A percentile compares a stretch with the other conserved stretches of the same genome.
Conservation (phyloP, 257 asterid genomes). For the Haberlea rhodopensis region DNA sequence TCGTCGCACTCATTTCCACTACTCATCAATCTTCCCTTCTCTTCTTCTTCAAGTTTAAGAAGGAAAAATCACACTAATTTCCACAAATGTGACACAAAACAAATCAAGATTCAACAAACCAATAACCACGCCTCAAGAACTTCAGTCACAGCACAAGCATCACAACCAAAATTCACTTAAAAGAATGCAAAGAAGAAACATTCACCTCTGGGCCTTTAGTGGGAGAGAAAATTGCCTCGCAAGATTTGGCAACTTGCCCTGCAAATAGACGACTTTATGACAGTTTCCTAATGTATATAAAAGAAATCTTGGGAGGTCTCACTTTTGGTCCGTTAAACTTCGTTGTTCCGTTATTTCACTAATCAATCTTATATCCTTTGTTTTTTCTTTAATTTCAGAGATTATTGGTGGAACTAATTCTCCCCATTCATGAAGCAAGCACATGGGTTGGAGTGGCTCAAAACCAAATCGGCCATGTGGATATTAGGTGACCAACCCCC, state of each 20-base stretch:
- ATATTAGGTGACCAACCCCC: slow-evolving; percentile 29
- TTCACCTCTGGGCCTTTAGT: slow-evolving; percentile 27
- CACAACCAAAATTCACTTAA: slow-evolving; percentile 6
- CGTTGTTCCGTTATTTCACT: not conserved
- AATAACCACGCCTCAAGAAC: slow-evolving; percentile 14
- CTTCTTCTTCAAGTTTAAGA: slow-evolving; percentile 21
- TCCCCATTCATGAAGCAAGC: slow-evolving; percentile 23
- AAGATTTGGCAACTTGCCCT: slow-evolving; percentile 17
- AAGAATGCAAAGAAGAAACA: slow-evolving; percentile 5
- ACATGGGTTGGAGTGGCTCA: slow-evolving; percentile 34
- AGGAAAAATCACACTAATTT: slow-evolving; percentile 8
- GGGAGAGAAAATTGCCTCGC: slow-evolving; percentile 21
- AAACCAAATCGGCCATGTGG: slow-evolving; percentile 33
- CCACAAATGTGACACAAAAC: slow-evolving; percentile 18
- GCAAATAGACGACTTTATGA: slow-evolving; percentile 29
- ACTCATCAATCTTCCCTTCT: slow-evolving; percentile 20
- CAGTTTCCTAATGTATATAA: slow-evolving; percentile 21
- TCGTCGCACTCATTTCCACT: slow-evolving; percentile 52
- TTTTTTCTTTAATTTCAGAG: not conserved
- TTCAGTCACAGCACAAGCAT: not conserved
- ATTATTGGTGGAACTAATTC: slow-evolving; percentile 10
- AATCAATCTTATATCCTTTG: not conserved
- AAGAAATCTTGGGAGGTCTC: not conserved
- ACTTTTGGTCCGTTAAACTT: too few relatives aligned
- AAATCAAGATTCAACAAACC: slow-evolving; percentile 20